Conservation (phyloP, 257 asterid genomes). For the Solanum verrucosum region DNA sequence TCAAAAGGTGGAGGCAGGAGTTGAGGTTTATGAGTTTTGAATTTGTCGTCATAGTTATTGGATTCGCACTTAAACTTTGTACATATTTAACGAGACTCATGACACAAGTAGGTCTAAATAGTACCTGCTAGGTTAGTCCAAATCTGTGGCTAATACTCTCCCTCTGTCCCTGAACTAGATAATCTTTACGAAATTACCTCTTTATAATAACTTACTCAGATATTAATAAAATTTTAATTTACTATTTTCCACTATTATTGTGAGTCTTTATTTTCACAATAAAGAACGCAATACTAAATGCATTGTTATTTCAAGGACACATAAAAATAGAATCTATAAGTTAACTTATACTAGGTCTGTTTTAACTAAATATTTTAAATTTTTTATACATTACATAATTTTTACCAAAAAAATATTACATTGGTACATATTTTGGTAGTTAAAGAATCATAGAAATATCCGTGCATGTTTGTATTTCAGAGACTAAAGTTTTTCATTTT, state of each 20-base stretch:
- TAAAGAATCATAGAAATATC: too few relatives aligned
- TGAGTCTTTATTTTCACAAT: background rate
- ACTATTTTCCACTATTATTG: too few relatives aligned
- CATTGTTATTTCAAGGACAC: background rate
- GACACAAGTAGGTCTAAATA: background rate
- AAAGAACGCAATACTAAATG: background rate
- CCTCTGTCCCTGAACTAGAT: background rate
- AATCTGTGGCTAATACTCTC: background rate
- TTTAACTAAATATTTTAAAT: too few relatives aligned
- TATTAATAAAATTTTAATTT: too few relatives aligned
- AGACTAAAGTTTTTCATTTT: too few relatives aligned
- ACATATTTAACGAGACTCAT: background rate
- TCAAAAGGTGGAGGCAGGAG: background rate
- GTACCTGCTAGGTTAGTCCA: background rate
- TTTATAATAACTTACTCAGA: too few relatives aligned
- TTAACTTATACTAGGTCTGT: background rate
- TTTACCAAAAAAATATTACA: too few relatives aligned
- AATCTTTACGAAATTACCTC: background rate
- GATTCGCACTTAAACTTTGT: background rate
- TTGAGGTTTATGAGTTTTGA: background rate
- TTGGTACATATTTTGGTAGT: too few relatives aligned
- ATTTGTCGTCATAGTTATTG: background rate
- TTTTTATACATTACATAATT: too few relatives aligned
- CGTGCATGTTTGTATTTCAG: too few relatives aligned
- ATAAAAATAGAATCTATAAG: background rate